phyloP scores from a whole-genome alignment of 768 basidiomycete species.

The Piloderma croceum region DNA sequence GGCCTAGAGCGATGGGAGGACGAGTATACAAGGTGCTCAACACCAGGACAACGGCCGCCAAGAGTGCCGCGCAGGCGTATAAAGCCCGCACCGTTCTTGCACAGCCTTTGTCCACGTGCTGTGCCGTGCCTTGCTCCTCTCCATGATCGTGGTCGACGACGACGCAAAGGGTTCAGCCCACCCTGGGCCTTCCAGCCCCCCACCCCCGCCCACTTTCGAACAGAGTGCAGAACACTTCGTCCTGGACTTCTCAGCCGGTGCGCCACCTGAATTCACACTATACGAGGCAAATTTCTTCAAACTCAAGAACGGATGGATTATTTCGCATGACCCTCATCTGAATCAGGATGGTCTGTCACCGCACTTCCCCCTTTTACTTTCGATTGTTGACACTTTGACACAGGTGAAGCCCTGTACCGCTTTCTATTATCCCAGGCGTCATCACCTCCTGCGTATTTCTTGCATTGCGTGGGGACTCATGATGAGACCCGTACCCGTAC shows the following conservation, averaged over 20 bases:
- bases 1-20: too few species aligned
- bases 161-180: too few species aligned
- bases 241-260: slow-evolving; percentile 23
- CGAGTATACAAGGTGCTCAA: too few species aligned
- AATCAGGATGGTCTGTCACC: slow-evolving; percentile 51
- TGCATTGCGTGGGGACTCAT: slow-evolving; percentile 54
- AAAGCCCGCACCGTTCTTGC: too few species aligned
- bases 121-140: too few species aligned
- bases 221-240: background rate
- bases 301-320: slow-evolving; percentile 40
- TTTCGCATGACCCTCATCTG: slow-evolving; percentile 67
- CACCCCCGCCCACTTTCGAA: background rate
- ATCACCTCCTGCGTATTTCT: slow-evolving; percentile 37
- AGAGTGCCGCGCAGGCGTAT: too few species aligned
- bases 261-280: slow-evolving; percentile 57
- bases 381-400: slow-evolving; percentile 2
- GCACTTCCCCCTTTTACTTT: slow-evolving; percentile 1
- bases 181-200: background rate
- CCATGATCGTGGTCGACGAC: too few species aligned
- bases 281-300: slow-evolving; percentile 61
- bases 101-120: too few species aligned
- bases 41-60: too few species aligned
- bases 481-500: slow-evolving; percentile 45
- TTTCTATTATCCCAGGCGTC: slow-evolving; percentile 59
- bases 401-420: slow-evolving; percentile 68